phyloP scores from a whole-genome alignment of 805 yeast genomes.

The Ogataea minuta region DNA sequence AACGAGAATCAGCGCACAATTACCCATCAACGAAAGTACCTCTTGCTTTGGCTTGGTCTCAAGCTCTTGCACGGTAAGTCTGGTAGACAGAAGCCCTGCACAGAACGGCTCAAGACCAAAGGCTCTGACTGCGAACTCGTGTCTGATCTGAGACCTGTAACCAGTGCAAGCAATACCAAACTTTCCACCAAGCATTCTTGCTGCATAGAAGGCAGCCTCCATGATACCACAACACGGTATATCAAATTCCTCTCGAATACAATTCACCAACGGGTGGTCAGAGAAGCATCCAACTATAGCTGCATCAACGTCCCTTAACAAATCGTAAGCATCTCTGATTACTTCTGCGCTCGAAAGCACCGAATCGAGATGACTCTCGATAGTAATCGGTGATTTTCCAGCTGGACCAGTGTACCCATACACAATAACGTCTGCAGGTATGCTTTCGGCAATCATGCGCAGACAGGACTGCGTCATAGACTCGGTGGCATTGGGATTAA shows the following conservation, averaged over 20 bases:
- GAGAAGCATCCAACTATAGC: conserved; percentile 37
- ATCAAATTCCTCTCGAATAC: conserved; percentile 36
- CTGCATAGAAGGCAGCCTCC: conserved; percentile 35
- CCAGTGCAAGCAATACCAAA: conserved; percentile 35
- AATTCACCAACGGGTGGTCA: conserved; percentile 35
- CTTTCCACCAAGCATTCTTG: conserved; percentile 34
- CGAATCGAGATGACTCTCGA: conserved; percentile 36
- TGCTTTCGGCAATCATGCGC: conserved; percentile 27
- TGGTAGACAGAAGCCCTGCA: conserved; percentile 35
- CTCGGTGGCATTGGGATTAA: conserved; percentile 34
- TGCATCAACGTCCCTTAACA: conserved; percentile 31
- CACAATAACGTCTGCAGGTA: conserved; percentile 32
- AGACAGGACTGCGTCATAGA: conserved; percentile 33
- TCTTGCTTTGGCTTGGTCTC: conserved; percentile 33
- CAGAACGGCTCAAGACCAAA: conserved; percentile 33
- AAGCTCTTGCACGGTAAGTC: conserved; percentile 33
- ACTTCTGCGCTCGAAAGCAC: conserved; percentile 34
- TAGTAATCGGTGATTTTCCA: conserved; percentile 29
- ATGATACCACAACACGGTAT: conserved; percentile 35
- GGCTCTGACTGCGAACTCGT: conserved; percentile 30
- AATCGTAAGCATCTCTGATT: conserved; percentile 31
- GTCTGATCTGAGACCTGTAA: conserved; percentile 33
- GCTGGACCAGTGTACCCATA: conserved; percentile 33
- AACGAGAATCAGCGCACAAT: conserved; percentile 28
- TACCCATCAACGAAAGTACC: conserved; percentile 28